Evolutionary conservation across 306 rosid genomes (phyloP), one percentile per base, ranked within the genome.

Genomic region (Cyamopsis tetragonoloba): DNA sequence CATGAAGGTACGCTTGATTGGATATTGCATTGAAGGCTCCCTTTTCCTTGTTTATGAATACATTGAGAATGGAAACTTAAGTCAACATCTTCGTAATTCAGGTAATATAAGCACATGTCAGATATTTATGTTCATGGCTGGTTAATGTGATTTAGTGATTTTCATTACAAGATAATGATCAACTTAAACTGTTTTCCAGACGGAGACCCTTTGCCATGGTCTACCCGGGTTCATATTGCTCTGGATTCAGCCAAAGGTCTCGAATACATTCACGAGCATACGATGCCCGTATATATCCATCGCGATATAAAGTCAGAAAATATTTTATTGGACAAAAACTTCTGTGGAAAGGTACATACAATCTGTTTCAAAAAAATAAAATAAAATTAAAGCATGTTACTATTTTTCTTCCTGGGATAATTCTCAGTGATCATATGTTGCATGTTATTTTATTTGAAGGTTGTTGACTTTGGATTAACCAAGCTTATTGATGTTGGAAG

Each of bases 201-300:
- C 53, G 72, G 79, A 61, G 84, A 89, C 13, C 87, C 96, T 1
- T 55, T 92, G 74, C 68, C 96, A 30, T 92, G 98, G 98, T 62
- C 87, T 75, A 63, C 71, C 14, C 83, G 98, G 79, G 87, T 88
- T 69, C 95, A 89, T 78, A 88, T 92, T 75, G 96, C 96, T 47
- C 75, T 92, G 70, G 98, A 92, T 80, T 92, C 96, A 35, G 96
- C 98, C 27, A 82, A 89, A 79, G 96, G 96, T 65, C 93, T 92
- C 19, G 96, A 92, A 75, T 89, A 89, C 82, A 89, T 92, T 76
- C 98, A 92, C 6, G 96, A 92, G 71, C 96, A 87, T 73, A 89
- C 96, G 0, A 85, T 82, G 48, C 96, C 96, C 13, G 86, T 83
- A 62, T 92, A 92, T 68, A 86, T 92, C 76, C 98, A 92, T 70